phyloP scores from a whole-genome alignment of 2,329 filamentous ascomycete genomes.

The Ophiostoma fasciatum region DNA sequence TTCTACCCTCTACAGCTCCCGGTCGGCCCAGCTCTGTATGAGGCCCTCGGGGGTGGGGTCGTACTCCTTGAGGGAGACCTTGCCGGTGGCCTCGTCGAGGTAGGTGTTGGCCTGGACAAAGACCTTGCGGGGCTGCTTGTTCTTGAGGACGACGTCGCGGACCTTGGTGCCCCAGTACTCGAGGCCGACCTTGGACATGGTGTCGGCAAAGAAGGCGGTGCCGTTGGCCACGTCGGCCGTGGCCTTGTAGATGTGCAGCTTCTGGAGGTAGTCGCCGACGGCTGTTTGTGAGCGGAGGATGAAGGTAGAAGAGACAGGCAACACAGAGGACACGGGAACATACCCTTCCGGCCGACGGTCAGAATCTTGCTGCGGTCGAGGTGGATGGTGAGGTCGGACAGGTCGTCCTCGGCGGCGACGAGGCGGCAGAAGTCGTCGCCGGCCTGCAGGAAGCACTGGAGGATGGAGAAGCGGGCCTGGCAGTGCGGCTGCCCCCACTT shows the following conservation, averaged over 20 bases:
- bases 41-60: slow-evolving; percentile 67
- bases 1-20: slow-evolving; percentile 18
- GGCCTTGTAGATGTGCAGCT: slow-evolving; percentile 82
- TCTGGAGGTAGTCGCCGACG: slow-evolving; percentile 76
- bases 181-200: slow-evolving; percentile 64
- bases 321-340: slow-evolving; percentile 9
- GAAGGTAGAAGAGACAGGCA: background rate
- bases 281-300: slow-evolving; percentile 25
- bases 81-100: slow-evolving; percentile 50
- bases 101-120: slow-evolving; percentile 91
- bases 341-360: slow-evolving; percentile 58
- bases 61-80: slow-evolving; percentile 72
- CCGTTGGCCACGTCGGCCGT: slow-evolving; percentile 72
- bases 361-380: slow-evolving; percentile 80
- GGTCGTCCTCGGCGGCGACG: slow-evolving; percentile 54
- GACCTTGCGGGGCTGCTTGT: slow-evolving; percentile 74
- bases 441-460: slow-evolving; percentile 68
- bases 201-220: slow-evolving; percentile 60
- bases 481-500: slow-evolving; percentile 93
- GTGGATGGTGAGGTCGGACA: slow-evolving; percentile 68
- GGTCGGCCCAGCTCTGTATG: slow-evolving; percentile 67
- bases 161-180: slow-evolving; percentile 76
- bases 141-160: slow-evolving; percentile 56
- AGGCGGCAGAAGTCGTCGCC: slow-evolving; percentile 79
- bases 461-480: slow-evolving; percentile 79